Percentiles rank a stretch among this genome's conserved stretches.
Conservation (phyloP, 768 basidiomycete genomes). For the Termitomyces sp. region DNA sequence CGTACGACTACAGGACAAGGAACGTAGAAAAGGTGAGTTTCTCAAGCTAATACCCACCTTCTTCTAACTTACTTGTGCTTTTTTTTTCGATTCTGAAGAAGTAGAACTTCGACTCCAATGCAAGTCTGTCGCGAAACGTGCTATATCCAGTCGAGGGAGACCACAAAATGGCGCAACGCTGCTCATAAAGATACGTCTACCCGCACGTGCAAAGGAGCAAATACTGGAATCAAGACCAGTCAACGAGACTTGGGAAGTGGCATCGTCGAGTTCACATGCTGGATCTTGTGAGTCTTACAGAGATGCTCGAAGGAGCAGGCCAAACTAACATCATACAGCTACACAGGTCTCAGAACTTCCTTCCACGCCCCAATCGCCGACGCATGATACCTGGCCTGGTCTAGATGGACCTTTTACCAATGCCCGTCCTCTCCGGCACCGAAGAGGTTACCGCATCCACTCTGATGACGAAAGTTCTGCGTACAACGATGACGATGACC, state of each 20-base stretch:
- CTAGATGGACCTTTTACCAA: neutral
- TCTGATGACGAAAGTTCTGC: slow-evolving; percentile 35
- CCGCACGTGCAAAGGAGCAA: slow-evolving; percentile 1
- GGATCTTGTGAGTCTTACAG: slow-evolving; percentile 9
- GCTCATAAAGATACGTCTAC: slow-evolving; percentile 22
- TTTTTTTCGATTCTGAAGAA: slow-evolving; percentile 21
- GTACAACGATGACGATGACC: slow-evolving; percentile 19
- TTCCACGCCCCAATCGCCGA: slow-evolving; percentile 15
- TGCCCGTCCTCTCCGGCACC: slow-evolving; percentile 21
- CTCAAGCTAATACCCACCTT: neutral
- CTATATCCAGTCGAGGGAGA: slow-evolving; percentile 29
- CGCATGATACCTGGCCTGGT: slow-evolving; percentile 9
- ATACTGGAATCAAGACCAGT: neutral
- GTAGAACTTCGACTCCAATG: slow-evolving; percentile 44
- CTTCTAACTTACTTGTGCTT: neutral
- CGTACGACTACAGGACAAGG: slow-evolving; percentile 43
- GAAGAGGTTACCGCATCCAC: slow-evolving; percentile 35
- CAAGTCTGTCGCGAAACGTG: slow-evolving; percentile 26
- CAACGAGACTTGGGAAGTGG: slow-evolving; percentile 3
- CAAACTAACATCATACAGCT: neutral
- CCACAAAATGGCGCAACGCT: slow-evolving; percentile 36
- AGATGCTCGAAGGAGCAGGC: too few relatives aligned
- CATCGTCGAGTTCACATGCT: slow-evolving; percentile 1
- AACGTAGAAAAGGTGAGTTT: slow-evolving; percentile 33
- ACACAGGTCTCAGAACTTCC: slow-evolving; percentile 9